Evolutionary conservation across 1,139 yeast species (phyloP).

Genomic region (Candida mesenterica): DNA sequence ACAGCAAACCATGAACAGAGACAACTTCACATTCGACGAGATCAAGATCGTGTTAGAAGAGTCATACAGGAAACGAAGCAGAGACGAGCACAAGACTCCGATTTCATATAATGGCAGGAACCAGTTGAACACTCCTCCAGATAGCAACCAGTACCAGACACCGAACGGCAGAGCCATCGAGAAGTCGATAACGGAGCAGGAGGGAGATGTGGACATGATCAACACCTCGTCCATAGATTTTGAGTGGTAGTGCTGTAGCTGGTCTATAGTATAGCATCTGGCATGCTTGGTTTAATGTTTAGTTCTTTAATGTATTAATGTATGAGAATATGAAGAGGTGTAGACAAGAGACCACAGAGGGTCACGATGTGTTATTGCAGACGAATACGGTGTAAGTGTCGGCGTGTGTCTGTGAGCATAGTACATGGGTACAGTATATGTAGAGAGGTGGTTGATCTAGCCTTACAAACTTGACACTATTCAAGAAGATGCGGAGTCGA

Average conservation of each 20-base stretch:
- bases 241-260: neutral
- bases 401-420: no score
- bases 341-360: no score
- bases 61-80: conserved; percentile 4
- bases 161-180: neutral
- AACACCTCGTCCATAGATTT: conserved; percentile 4
- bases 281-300: neutral
- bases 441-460: no score
- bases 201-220: conserved; percentile 3
- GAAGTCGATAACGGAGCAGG: neutral
- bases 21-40: conserved; percentile 3
- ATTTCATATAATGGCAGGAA: neutral
- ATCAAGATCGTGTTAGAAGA: conserved; percentile 5
- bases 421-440: no score
- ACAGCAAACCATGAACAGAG: neutral
- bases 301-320: neutral
- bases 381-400: no score
- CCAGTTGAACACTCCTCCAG: conserved; percentile 3
- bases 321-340: no score
- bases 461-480: no score
- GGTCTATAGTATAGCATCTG: neutral
- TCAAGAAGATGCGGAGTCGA: no score
- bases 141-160: conserved; percentile 1
- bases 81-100: neutral
- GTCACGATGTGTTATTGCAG: no score